Base-by-base conservation (phyloP, 2,329 filamentous ascomycete species). In the Emmonsia crescens region DNA sequence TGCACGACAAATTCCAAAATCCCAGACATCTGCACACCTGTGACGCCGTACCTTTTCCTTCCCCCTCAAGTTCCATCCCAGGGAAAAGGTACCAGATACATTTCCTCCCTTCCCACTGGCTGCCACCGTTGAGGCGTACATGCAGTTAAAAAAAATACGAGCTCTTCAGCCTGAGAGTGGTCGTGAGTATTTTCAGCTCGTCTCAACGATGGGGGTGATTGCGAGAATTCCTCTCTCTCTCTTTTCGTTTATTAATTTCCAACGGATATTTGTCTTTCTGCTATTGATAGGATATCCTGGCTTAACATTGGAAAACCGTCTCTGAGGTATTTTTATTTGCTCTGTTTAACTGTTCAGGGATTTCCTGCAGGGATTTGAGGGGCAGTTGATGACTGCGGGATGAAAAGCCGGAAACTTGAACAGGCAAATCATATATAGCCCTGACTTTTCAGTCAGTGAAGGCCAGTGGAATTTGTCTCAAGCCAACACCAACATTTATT, bases 131-230 rank as follows among this genome's bases (percentile, higher is more conserved):
- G 55, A 31, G 33, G 36, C 19, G 36, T 24, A n/a, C 21, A 27
- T 40, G 54, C 40, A 38, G 52, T 31, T 24, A 21, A 9, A 21
- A 10, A 29, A 46, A 44, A 42, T 44, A 57, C 55, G 55, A 57
- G 27, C 24, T 10, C 21, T 57, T 42, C 55, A 57, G 24, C 54
- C 31, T 12, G 38, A 27, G 21, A n/a, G 6, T 1, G 24, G 24
- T 27, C 24, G 55, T 57, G 55, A 42, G 31, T 12, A 8, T 57
- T 44, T 57, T 57, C 55, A 57, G 55, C 55, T 57, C 4, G 40
- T 57, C 36, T 44, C 36, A 8, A 27, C 3, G 3, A 46, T n/a
- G n/a, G 21, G 21, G 31, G 14, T 52, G 16, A 3, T 52, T 52
- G 29, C 16, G 27, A 19, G 29, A n/a, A 14, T 33, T 31, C 5